These are phyloP conservation scores for Blastocystis sp. DNA, from an alignment of 352 stramenopile species.

Conservation along the genomic window DNA sequence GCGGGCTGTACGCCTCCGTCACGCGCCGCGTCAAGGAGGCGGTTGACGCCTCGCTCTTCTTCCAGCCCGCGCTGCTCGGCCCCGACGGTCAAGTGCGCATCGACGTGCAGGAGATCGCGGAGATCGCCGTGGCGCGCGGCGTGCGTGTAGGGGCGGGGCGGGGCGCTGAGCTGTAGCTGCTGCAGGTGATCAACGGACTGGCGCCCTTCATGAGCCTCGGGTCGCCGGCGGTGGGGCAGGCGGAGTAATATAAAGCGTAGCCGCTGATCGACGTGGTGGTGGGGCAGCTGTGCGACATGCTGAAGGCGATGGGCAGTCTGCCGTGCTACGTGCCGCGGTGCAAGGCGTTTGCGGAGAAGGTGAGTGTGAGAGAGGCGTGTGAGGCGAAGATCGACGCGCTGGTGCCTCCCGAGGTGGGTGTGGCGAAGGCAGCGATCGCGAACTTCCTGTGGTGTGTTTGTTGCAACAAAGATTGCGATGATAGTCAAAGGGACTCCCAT, in stretches of 20 bases:
- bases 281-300: not conserved
- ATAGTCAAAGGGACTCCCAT: too few species aligned
- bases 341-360: slow-evolving; percentile 28
- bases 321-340: slow-evolving; percentile 5
- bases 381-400: slow-evolving; percentile 34
- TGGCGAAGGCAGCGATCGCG: slow-evolving; percentile 7
- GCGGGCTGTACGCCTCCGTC: slow-evolving; percentile 4
- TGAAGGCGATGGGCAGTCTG: not conserved
- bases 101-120: slow-evolving; percentile 36
- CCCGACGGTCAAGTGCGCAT: not conserved
- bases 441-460: slow-evolving; percentile 11
- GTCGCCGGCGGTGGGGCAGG: slow-evolving; percentile 3
- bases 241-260: not conserved
- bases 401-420: slow-evolving; percentile 7
- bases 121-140: slow-evolving; percentile 10
- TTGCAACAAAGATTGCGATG: not conserved
- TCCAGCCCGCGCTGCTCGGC: not conserved
- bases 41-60: slow-evolving; percentile 11
- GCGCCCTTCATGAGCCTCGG: slow-evolving; percentile 46
- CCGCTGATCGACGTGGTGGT: slow-evolving; percentile 47
- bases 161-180: not conserved
- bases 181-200: slow-evolving; percentile 58
- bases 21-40: not conserved
- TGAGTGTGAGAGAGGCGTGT: not conserved
- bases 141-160: not conserved